These are phyloP conservation scores for Tolypocladium sp. DNA, from an alignment of 2,329 filamentous ascomycete genomes.

Conservation along the genomic window DNA sequence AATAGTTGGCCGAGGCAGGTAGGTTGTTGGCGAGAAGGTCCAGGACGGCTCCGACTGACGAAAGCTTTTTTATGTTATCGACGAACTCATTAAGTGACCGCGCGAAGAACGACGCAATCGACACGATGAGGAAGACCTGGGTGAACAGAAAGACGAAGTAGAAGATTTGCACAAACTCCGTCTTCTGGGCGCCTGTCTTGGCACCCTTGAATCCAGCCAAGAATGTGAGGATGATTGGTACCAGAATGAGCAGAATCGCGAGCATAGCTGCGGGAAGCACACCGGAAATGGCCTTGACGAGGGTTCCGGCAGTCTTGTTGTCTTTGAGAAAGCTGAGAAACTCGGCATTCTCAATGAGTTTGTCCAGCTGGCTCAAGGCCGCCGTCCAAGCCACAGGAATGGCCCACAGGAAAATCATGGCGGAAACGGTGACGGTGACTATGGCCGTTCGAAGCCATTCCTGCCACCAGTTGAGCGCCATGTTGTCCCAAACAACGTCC, in stretches of 20 bases:
- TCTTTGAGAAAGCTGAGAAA: slow-evolving; percentile 65
- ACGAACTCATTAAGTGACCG: slow-evolving; percentile 57
- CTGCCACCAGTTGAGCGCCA: slow-evolving; percentile 93
- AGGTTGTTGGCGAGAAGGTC: slow-evolving; percentile 67
- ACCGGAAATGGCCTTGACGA: slow-evolving; percentile 64
- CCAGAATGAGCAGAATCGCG: slow-evolving; percentile 66
- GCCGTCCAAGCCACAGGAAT: slow-evolving; percentile 86
- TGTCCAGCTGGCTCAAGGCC: slow-evolving; percentile 66
- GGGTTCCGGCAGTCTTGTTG: slow-evolving; percentile 49
- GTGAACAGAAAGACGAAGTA: slow-evolving; percentile 94
- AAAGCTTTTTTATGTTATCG: slow-evolving; percentile 31
- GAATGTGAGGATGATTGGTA: slow-evolving; percentile 70
- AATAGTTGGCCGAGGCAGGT: slow-evolving; percentile 86
- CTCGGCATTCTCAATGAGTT: slow-evolving; percentile 52
- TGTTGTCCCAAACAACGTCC: slow-evolving; percentile 94
- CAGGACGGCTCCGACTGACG: slow-evolving; percentile 58
- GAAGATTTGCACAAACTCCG: slow-evolving; percentile 80
- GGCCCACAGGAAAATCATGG: slow-evolving; percentile 81
- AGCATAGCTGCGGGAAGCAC: slow-evolving; percentile 73
- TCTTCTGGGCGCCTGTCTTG: slow-evolving; percentile 70
- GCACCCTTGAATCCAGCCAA: slow-evolving; percentile 67
- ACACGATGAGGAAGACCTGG: slow-evolving; percentile 89
- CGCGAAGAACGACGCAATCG: slow-evolving; percentile 64
- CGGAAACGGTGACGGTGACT: slow-evolving; percentile 56
- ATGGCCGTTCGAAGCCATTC: slow-evolving; percentile 63